Base-by-base conservation (phyloP, 1,284 basidiomycete genomes). In the Rhodotorula sp. region DNA sequence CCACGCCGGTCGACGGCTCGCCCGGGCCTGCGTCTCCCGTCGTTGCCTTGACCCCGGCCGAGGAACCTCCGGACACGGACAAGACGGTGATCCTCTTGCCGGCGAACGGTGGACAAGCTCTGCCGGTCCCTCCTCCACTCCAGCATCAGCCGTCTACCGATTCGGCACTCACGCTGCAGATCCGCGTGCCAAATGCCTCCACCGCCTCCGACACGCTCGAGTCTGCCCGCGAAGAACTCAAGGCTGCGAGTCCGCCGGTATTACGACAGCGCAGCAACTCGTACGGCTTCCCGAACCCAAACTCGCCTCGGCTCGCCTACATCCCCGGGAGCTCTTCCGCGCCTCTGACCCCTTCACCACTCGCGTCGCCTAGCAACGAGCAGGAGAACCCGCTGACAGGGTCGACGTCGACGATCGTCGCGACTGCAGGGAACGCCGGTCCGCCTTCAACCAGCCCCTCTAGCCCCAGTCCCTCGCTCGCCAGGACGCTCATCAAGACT, bases 221-320 rank as follows among this genome's bases (percentile, higher is more conserved):
- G 10, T 51, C 69, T 7, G 61, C 54, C n/a, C 29, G 60, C 57
- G 26, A 46, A 26, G 43, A 46, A 2, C 51, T 60, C 39, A 60
- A 31, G 20, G 46, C 67, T 0, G 69, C 70, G 21, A 64, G 64
- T 3, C 67, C 70, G 5, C 67, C 64, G 1, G 26, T 48, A 3
- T 51, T 72, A 2, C 60, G 70, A 1, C 67, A 18, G 70, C 18
- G 70, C 14, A 60, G 57, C 39, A 62, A 63, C 31, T 72, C 70
- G 26, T 72, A 72, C 52, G 67, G 59, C 21, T 34, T 64, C 23
- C n/a, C 68, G 46, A 54, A 39, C 3, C 58, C 67, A 15, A 7
- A 46, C 6, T 54, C 54, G 20, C 61, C 34, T 58, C 67, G 5
- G 21, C 34, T 16, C 16, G n/a, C 3, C 14, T 34, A 3, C 6